A percentile compares a stretch with the other conserved stretches of the same genome.
Evolutionary conservation across 2,329 filamentous ascomycete species (phyloP).

Genomic region (Elsinoe fawcettii): DNA sequence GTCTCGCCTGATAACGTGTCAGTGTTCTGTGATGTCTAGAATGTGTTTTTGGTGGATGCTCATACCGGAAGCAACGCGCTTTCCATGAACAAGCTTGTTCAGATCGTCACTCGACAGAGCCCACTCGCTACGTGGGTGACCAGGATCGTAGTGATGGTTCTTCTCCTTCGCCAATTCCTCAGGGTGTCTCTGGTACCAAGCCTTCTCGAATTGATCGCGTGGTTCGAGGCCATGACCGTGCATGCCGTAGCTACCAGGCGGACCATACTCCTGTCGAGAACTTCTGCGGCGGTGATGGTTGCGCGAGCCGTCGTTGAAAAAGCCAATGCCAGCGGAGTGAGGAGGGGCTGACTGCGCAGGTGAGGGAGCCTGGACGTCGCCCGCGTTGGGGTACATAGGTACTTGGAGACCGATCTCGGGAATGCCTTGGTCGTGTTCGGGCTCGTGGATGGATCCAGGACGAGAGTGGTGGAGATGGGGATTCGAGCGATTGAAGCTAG

Average conservation of each 20-base stretch:
- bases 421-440: constrained; percentile 72
- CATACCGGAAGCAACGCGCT: constrained; percentile 44
- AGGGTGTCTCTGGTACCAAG: constrained; percentile 89
- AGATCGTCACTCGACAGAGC: constrained; percentile 83
- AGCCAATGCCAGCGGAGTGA: constrained; percentile 41
- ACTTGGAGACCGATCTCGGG: constrained; percentile 88
- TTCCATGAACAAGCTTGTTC: constrained; percentile 79
- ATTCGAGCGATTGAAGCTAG: constrained; percentile 46
- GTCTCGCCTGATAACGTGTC: constrained; percentile 50
- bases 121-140: constrained; percentile 60
- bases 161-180: constrained; percentile 74
- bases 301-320: constrained; percentile 46
- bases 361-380: constrained; percentile 92
- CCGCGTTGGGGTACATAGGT: constrained; percentile 85
- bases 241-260: constrained; percentile 85
- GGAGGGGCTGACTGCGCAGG: constrained; percentile 52
- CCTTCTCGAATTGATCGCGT: constrained; percentile 77
- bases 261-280: constrained; percentile 60
- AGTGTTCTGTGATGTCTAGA: not conserved
- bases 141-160: constrained; percentile 54
- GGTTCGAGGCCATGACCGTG: constrained; percentile 75
- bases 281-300: constrained; percentile 60
- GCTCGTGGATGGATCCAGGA: constrained; percentile 50
- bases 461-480: constrained; percentile 39
- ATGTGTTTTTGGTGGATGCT: constrained; percentile 37